A percentile compares a stretch with the other conserved stretches of the same genome.
Evolutionary conservation across 805 yeast species (phyloP).

Genomic region (Starmerella etchellsii): DNA sequence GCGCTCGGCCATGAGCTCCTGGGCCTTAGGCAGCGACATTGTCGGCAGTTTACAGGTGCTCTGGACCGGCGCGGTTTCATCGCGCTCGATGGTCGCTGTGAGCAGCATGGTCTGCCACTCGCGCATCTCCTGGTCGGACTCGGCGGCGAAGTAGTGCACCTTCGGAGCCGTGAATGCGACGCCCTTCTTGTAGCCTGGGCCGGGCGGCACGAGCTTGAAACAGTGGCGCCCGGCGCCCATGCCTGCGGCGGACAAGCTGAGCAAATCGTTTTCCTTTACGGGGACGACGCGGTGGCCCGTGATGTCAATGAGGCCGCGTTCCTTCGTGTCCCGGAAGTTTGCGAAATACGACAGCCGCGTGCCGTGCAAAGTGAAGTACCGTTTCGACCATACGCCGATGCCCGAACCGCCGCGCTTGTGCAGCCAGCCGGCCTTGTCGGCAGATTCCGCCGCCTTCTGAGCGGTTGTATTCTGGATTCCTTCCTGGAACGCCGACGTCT

Average conservation of each 20-base stretch:
- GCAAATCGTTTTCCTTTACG: constrained; percentile 59
- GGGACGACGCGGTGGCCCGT: constrained; percentile 89
- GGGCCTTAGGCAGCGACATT: constrained; percentile 74
- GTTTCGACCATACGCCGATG: constrained; percentile 80
- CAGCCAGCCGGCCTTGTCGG: constrained; percentile 90
- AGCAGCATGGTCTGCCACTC: constrained; percentile 89
- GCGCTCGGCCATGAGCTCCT: constrained; percentile 69
- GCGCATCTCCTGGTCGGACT: constrained; percentile 80
- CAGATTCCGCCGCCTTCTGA: constrained; percentile 58
- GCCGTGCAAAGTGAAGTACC: constrained; percentile 79
- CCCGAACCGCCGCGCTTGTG: constrained; percentile 76
- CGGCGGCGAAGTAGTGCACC: constrained; percentile 92
- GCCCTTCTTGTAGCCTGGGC: constrained; percentile 92
- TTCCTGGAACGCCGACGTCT: constrained; percentile 42
- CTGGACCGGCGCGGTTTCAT: constrained; percentile 80
- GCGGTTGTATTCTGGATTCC: constrained; percentile 72
- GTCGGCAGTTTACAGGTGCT: constrained; percentile 95
- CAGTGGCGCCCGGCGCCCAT: constrained; percentile 90
- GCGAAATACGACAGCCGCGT: constrained; percentile 84
- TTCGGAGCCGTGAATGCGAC: constrained; percentile 93
- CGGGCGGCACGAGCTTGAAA: constrained; percentile 90
- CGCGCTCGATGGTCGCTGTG: constrained; percentile 93
- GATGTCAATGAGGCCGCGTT: constrained; percentile 87
- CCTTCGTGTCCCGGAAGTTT: constrained; percentile 63
- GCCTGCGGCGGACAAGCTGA: constrained; percentile 80